Evolutionary conservation across 108 stramenopile species (phyloP), one percentile per base, ranked within the genome.

Genomic region (Parietichytrium sp.): DNA sequence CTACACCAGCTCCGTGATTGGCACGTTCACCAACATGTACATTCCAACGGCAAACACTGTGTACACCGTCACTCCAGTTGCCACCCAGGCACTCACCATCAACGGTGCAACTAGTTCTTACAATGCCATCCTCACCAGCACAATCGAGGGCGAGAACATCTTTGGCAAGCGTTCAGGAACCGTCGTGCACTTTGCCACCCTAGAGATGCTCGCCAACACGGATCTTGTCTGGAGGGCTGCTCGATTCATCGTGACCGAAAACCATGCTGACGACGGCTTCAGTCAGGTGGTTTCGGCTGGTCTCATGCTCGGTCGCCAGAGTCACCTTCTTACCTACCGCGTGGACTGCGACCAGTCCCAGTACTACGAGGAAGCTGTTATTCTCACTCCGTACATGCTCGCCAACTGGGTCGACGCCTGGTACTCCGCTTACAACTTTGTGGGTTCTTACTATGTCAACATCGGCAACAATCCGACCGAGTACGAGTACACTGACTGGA

Each of bases 401-500:
- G 20, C 33, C 42, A 10, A n/a, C 8, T 45, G 36, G 1, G 45
- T 72, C 33, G 42, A 72, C 38, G 38, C 61, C 33, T 72, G 61
- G 61, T 72, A 72, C 20, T 10, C 10, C 61, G 45, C 36, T 42
- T 72, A 72, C 61, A 72, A 42, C 61, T 72, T 72, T 20, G 61
- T 72, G 23, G 18, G 61, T 25, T 72, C 61, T n/a, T 72, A 45
- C 61, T 72, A 72, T 42, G 45, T 72, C 33, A 72, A 72, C 33
- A 33, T 72, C 20, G 61, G 61, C 42, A 72, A 72, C 2, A n/a
- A 72, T 42, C 23, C 25, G 23, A 42, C 36, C 1, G 61, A 72
- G 25, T 16, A 72, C 4, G 61, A 72, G 61, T 72, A 72, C 61
- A 72, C 61, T n/a, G 61, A 72, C 61, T 72, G 61, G 61, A 72